Base-by-base conservation (phyloP, 805 yeast genomes). In the Myxozyma neotropica region DNA sequence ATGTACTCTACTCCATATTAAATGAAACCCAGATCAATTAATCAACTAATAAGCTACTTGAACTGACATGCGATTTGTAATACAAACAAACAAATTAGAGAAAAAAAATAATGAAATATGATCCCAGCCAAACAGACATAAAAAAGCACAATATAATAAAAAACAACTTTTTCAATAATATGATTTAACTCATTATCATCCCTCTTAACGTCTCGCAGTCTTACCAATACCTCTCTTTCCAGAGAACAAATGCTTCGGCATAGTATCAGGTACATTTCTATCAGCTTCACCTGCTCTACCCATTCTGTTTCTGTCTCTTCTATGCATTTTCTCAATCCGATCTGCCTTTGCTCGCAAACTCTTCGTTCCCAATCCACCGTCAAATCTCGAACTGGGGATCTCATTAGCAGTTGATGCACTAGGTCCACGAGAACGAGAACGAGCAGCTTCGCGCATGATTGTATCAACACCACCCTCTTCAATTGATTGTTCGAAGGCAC, bases 191-290 rank as follows among this genome's bases (percentile, higher is more conserved):
- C 31, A 27, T 24, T 21, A 17, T 15, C 4, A 24, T 36, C 17
- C 17, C 26, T 33, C 23, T 21, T 60, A 60, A 43, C 98, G 93
- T 78, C 88, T 83, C 75, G 90, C 96, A 65, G 90, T 86, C 75
- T 87, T 87, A 75, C 97, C 97, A 71, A 84, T 85, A 80, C 97
- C 96, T 78, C 99, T 86, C 83, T 94, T 94, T 78, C 99, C 99
- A 70, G 90, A 78, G 80, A 87, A 88, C 82, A 94, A 81, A 78
- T 94, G 99, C 80, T 92, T 93, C 65, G 97, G 96, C 78, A 89
- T 76, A 63, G 89, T 79, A 53, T 88, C 94, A 55, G 91, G 83
- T 58, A 84, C 80, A 74, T 90, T 96, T 77, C 98, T 86, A 78
- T 94, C 99, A 72, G 89, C 88, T 79, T 94, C 99, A 79, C 98